Evolutionary conservation across 2,329 filamentous ascomycete species (phyloP).

Genomic region (Colletotrichum cordylinicola): DNA sequence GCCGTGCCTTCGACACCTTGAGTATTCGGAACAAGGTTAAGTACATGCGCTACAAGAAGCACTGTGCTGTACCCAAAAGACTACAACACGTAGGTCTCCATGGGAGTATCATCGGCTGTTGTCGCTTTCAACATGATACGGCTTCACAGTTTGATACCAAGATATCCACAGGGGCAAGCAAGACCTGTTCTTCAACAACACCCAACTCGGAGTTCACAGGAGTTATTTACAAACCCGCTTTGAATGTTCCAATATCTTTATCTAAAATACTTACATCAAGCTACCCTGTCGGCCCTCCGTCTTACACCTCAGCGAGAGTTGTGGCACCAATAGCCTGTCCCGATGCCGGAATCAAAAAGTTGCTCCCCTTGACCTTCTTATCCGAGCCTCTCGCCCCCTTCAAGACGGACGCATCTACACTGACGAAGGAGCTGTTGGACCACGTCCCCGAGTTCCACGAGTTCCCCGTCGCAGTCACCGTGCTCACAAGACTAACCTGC

Average conservation of each 20-base stretch:
- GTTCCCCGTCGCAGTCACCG: conserved; percentile 37
- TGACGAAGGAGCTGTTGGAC: conserved; percentile 44
- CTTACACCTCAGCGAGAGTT: not conserved
- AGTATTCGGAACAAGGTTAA: not conserved
- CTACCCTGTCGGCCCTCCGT: not conserved
- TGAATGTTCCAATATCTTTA: not conserved
- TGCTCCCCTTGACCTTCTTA: conserved; percentile 41
- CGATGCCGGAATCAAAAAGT: conserved; percentile 43
- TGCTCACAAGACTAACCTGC: conserved; percentile 29
- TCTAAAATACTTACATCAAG: not conserved
- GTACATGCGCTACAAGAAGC: not conserved
- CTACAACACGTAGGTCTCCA: not conserved
- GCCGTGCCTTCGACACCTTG: not conserved
- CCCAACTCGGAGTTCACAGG: not conserved
- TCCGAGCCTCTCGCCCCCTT: conserved; percentile 38
- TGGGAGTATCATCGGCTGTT: not conserved
- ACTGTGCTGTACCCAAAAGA: not conserved
- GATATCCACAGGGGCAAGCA: not conserved
- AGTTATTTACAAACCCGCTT: not conserved
- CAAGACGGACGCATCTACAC: conserved; percentile 37
- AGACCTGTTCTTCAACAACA: not conserved
- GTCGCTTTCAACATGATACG: not conserved
- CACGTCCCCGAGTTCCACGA: conserved; percentile 45
- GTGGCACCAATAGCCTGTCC: conserved; percentile 45
- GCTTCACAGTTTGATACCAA: not conserved